phyloP scores from a whole-genome alignment of 2,329 filamentous ascomycete species.

The Rhynchosporium agropyri region DNA sequence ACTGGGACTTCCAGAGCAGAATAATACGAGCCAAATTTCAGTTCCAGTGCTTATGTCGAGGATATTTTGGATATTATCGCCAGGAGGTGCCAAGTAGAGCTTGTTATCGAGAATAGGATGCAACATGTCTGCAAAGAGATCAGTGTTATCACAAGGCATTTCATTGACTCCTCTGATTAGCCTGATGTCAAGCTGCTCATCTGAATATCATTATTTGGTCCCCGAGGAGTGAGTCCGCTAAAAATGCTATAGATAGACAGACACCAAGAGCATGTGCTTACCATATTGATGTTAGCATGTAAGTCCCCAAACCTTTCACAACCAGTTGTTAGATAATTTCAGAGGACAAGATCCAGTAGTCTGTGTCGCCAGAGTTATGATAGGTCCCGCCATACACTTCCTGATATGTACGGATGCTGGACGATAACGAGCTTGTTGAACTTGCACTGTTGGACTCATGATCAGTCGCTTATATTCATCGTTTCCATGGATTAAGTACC shows the following conservation, averaged over 20 bases:
- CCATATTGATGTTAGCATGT: too few relatives aligned
- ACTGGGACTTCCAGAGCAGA: too few relatives aligned
- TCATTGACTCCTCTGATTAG: neutral
- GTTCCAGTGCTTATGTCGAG: constrained; percentile 48
- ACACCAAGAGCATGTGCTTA: too few relatives aligned
- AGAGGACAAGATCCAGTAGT: constrained; percentile 8
- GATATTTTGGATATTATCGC: constrained; percentile 34
- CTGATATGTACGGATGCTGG: constrained; percentile 44
- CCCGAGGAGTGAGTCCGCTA: neutral
- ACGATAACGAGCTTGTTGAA: constrained; percentile 8
- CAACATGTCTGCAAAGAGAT: too few relatives aligned
- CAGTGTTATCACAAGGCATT: neutral
- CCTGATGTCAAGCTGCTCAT: constrained; percentile 25
- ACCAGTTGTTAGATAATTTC: too few relatives aligned
- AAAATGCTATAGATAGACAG: neutral
- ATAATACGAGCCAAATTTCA: constrained; percentile 43
- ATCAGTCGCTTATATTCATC: neutral
- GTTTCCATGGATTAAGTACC: neutral
- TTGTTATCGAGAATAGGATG: constrained; percentile 16
- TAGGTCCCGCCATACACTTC: constrained; percentile 47
- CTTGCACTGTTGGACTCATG: neutral
- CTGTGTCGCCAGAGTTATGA: constrained; percentile 38
- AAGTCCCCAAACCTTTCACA: too few relatives aligned
- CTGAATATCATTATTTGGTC: constrained; percentile 27
- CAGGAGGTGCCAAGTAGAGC: constrained; percentile 27